Percentiles rank a stretch among this genome's conserved stretches.
Conservation (phyloP, 2,329 filamentous ascomycete genomes). For the Ambrosiella xylebori region DNA sequence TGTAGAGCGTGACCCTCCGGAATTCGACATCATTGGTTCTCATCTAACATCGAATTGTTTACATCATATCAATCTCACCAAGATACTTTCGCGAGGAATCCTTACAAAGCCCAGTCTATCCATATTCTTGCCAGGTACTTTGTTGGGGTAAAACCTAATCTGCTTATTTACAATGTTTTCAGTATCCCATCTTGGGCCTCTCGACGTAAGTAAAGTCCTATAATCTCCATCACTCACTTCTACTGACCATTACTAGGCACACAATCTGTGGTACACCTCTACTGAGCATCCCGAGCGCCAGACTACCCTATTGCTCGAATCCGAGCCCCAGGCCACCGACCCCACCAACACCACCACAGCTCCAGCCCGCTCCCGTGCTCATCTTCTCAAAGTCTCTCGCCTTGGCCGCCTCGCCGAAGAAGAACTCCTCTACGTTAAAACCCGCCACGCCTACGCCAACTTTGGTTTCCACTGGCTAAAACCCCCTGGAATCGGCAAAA, state of each 20-base stretch:
- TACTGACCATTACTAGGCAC: conserved; percentile 33
- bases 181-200: not conserved
- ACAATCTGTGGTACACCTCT: conserved; percentile 57
- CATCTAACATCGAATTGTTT: no score
- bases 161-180: not conserved
- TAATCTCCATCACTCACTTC: not conserved
- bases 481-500: conserved; percentile 76
- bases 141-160: not conserved
- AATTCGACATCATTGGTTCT: not conserved
- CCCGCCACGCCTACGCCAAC: conserved; percentile 65
- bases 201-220: not conserved
- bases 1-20: not conserved
- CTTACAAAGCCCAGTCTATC: no score
- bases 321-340: conserved; percentile 18
- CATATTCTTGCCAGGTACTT: no score
- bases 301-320: conserved; percentile 20
- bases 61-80: no score
- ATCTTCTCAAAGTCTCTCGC: conserved; percentile 35
- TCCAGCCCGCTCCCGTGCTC: conserved; percentile 23
- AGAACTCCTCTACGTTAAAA: conserved; percentile 58
- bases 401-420: conserved; percentile 57
- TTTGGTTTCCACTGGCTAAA: conserved; percentile 85
- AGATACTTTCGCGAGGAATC: no score
- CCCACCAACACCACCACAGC: conserved; percentile 14
- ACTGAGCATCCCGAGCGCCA: conserved; percentile 33